Evolutionary conservation across 2,329 filamentous ascomycete species (phyloP), one percentile per base, ranked within the genome.

Genomic region (Arthrobotrys musiformis): DNA sequence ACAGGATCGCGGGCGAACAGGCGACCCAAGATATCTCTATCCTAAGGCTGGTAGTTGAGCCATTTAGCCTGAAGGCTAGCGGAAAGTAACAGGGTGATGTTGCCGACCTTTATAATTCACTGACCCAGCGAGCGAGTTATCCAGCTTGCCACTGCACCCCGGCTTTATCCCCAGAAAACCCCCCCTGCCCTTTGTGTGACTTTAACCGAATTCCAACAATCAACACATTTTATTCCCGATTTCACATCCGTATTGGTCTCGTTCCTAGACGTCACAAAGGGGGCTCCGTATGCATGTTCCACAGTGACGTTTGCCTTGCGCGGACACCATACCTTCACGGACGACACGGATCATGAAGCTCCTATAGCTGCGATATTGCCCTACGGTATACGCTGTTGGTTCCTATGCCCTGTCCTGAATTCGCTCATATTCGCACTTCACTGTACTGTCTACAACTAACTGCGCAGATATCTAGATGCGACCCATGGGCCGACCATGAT

Each of bases 121-220:
- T 30, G 48, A n/a, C 48, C 48, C 28, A n/a, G n/a, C n/a, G 30
- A 56, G 9, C 52, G 52, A 58, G 52, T 37, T 30, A 58, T 37
- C 40, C 40, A 33, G 30, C 28, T 2, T 58, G 11, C 33, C 11
- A 35, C 17, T 50, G 24, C 24, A 22, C 11, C 52, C 30, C 7
- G 22, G 3, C 19, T 24, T n/a, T 24, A 11, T 1, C 19, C 44
- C 44, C 44, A 7, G 40, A 48, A n/a, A n/a, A n/a, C n/a, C n/a
- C 44, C 44, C 54, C 30, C 52, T 15, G 30, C n/a, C 7, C 37
- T 28, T 26, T 64, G 40, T 64, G 61, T 48, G 42, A 67, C 44
- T 67, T 67, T 54, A 67, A 54, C 62, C 62, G 62, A 56, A 56
- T 54, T 62, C 46, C 62, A 67, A 67, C 62, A 67, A 33, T 24